Evolutionary conservation across 2,329 filamentous ascomycete genomes (phyloP).

Genomic region (Pseudogymnoascus sp.): DNA sequence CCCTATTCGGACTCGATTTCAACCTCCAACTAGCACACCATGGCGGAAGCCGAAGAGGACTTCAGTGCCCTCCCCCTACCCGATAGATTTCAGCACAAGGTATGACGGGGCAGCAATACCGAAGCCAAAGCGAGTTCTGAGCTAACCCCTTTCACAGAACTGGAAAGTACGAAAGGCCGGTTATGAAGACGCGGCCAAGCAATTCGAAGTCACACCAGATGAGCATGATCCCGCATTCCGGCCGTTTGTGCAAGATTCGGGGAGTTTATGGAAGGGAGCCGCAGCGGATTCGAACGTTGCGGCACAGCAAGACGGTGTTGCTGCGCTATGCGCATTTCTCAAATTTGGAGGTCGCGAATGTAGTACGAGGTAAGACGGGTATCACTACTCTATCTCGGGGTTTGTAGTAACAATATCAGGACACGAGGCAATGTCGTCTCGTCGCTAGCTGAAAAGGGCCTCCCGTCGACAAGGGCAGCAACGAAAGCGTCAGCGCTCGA

Average conservation of each 20-base stretch:
- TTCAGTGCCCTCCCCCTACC: conserved; percentile 68
- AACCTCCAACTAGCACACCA: conserved; percentile 30
- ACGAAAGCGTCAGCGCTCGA: conserved; percentile 84
- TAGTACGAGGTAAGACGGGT: conserved; percentile 50
- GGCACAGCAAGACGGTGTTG: conserved; percentile 86
- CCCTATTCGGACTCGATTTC: conserved; percentile 7
- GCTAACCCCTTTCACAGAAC: conserved; percentile 41
- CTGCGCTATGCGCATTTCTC: conserved; percentile 80
- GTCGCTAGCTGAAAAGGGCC: conserved; percentile 81
- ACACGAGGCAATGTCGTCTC: conserved; percentile 67
- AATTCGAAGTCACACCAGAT: conserved; percentile 75
- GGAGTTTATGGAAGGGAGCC: conserved; percentile 76
- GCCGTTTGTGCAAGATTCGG: conserved; percentile 76
- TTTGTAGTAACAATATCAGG: conserved; percentile 32
- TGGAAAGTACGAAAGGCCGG: conserved; percentile 97
- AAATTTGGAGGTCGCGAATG: conserved; percentile 80
- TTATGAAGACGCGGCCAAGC: conserved; percentile 85
- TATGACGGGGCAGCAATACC: conserved; percentile 24
- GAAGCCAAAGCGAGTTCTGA: neutral
- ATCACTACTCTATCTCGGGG: neutral
- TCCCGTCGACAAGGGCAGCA: conserved; percentile 76
- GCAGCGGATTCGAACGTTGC: conserved; percentile 94
- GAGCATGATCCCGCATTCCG: conserved; percentile 79
- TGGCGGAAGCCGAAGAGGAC: conserved; percentile 79
- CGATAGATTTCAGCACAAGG: conserved; percentile 79